These are phyloP conservation scores for Erodium texanum DNA, from an alignment of 441 rosid species.

Conservation along the genomic window DNA sequence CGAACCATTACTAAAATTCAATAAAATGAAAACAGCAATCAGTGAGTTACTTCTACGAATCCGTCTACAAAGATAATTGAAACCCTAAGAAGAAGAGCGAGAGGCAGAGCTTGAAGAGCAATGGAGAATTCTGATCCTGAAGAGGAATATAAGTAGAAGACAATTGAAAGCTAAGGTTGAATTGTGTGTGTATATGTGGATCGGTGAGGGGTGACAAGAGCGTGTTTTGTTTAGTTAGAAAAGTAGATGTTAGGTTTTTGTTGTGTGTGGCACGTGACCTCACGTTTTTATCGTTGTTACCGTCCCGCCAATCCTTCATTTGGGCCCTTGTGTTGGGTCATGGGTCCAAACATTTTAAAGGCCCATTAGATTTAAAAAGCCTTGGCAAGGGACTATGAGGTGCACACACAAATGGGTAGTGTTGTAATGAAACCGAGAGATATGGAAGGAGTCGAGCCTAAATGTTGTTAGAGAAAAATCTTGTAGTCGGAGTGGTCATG, in stretches of 20 bases:
- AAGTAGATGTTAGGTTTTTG: neutral
- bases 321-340: neutral
- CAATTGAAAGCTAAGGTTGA: neutral
- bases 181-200: neutral
- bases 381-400: too few species aligned
- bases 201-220: neutral
- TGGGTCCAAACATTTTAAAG: neutral
- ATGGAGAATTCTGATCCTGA: too few species aligned
- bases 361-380: neutral
- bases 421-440: too few species aligned
- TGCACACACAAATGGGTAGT: too few species aligned
- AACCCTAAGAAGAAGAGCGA: neutral
- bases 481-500: too few species aligned
- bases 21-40: too few species aligned
- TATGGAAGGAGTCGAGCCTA: too few species aligned
- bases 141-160: neutral
- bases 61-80: neutral
- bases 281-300: neutral
- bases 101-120: neutral
- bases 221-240: neutral
- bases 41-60: too few species aligned
- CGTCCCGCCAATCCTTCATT: neutral
- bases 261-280: neutral
- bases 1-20: neutral
- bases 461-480: too few species aligned